Conservation (phyloP, 1,139 yeast species). For the Trichomonascaceae sp. region DNA sequence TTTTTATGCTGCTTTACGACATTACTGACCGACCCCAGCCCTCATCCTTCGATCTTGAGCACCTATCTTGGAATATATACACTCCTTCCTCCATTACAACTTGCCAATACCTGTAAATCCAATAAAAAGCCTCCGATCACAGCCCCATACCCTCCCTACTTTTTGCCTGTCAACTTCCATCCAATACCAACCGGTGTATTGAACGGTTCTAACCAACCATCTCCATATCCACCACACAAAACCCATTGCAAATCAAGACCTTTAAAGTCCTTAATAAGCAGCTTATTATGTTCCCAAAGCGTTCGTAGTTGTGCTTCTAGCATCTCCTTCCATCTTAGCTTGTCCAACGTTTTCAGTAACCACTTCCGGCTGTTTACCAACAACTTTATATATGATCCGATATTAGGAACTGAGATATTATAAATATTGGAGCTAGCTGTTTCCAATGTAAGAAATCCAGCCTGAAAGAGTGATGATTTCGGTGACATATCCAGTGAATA, state of each 20-base stretch:
- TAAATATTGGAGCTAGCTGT: conserved; percentile 44
- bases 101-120: too few relatives aligned
- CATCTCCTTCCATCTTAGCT: conserved; percentile 46
- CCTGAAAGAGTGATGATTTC: conserved; percentile 34
- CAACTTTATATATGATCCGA: conserved; percentile 51
- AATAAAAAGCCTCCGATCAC: too few relatives aligned
- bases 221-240: conserved; percentile 58
- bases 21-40: too few relatives aligned
- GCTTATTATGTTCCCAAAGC: conserved; percentile 44
- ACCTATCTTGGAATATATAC: too few relatives aligned
- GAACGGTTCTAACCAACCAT: conserved; percentile 63
- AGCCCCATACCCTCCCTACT: too few relatives aligned
- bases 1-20: too few relatives aligned
- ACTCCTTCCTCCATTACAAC: too few relatives aligned
- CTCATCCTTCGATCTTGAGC: too few relatives aligned
- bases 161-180: conserved; percentile 52
- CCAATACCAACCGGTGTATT: conserved; percentile 67
- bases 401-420: conserved; percentile 53
- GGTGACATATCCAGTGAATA: conserved; percentile 10
- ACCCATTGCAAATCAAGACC: conserved; percentile 61
- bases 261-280: conserved; percentile 50
- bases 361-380: conserved; percentile 45
- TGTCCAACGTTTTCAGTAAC: conserved; percentile 43
- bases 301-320: conserved; percentile 45
- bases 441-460: conserved; percentile 51